Evolutionary conservation across 129 eudicot species (phyloP).

Genomic region (Pseudognaphalium luteoalbum): DNA sequence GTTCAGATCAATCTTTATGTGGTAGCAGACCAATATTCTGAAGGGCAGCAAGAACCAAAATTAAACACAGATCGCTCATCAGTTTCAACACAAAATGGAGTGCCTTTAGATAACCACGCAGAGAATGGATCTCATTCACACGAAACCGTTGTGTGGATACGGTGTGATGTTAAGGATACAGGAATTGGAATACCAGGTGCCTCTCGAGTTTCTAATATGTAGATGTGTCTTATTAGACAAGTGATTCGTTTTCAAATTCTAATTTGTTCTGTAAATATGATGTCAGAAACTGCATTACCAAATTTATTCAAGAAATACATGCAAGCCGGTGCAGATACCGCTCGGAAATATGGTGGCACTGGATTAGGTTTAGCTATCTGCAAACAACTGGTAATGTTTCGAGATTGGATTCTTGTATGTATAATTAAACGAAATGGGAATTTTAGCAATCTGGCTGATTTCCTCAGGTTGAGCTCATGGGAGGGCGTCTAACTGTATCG

Average conservation of each 20-base stretch:
- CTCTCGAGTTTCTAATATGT: neutral
- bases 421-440: slow-evolving; percentile 3
- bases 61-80: slow-evolving; percentile 33
- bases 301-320: slow-evolving; percentile 87
- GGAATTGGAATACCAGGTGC: slow-evolving; percentile 99
- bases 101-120: slow-evolving; percentile 29
- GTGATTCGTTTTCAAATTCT: neutral
- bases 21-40: slow-evolving; percentile 48
- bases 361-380: slow-evolving; percentile 97
- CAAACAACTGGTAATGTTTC: slow-evolving; percentile 75
- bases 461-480: slow-evolving; percentile 90
- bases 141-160: slow-evolving; percentile 80
- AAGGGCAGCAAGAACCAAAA: slow-evolving; percentile 33
- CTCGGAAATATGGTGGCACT: slow-evolving; percentile 98
- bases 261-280: slow-evolving; percentile 11
- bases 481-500: slow-evolving; percentile 84
- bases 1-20: slow-evolving; percentile 81
- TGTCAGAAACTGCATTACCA: slow-evolving; percentile 73
- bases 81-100: slow-evolving; percentile 21
- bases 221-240: neutral
- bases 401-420: neutral
- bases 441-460: slow-evolving; percentile 13
- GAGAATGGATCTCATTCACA: slow-evolving; percentile 38
- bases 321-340: slow-evolving; percentile 96
- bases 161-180: slow-evolving; percentile 90